Evolutionary conservation across 23 red algal species (phyloP).

Genomic region (Agarophyton chilense): DNA sequence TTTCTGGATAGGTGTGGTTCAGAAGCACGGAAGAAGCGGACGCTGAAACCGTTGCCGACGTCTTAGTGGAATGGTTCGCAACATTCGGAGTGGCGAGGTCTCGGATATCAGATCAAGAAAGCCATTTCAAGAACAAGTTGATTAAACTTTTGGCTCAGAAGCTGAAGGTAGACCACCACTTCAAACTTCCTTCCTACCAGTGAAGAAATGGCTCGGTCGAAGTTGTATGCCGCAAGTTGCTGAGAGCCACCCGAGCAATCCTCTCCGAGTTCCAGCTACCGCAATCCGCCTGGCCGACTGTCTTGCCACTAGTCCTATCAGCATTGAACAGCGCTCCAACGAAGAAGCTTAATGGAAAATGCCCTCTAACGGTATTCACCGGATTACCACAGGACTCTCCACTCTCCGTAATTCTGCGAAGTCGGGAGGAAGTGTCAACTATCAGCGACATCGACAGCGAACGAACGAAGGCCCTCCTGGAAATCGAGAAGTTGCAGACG

Average conservation of each 20-base stretch:
- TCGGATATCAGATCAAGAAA: not conserved
- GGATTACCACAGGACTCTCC: no score
- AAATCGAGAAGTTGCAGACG: no score
- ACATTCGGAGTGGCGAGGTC: not conserved
- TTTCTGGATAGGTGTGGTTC: conserved; percentile 22
- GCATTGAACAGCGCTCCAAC: conserved; percentile 5
- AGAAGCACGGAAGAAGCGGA: conserved; percentile 9
- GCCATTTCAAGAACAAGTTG: conserved; percentile 15
- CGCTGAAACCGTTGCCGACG: conserved; percentile 5
- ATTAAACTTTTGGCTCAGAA: not conserved
- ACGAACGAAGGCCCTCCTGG: no score
- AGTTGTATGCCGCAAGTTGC: conserved; percentile 2
- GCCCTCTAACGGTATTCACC: not conserved
- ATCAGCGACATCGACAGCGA: no score
- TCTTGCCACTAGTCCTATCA: not conserved
- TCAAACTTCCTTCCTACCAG: not conserved
- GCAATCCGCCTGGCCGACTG: not conserved
- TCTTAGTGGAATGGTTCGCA: not conserved
- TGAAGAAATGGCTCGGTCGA: conserved; percentile 38
- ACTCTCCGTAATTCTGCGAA: no score
- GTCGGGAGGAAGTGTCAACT: no score
- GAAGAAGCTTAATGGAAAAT: not conserved
- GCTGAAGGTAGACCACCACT: conserved; percentile 24
- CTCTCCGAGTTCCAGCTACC: not conserved
- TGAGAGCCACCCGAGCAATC: not conserved